Conservation (phyloP, 78 protist species). For the Ministeria vibrans region DNA sequence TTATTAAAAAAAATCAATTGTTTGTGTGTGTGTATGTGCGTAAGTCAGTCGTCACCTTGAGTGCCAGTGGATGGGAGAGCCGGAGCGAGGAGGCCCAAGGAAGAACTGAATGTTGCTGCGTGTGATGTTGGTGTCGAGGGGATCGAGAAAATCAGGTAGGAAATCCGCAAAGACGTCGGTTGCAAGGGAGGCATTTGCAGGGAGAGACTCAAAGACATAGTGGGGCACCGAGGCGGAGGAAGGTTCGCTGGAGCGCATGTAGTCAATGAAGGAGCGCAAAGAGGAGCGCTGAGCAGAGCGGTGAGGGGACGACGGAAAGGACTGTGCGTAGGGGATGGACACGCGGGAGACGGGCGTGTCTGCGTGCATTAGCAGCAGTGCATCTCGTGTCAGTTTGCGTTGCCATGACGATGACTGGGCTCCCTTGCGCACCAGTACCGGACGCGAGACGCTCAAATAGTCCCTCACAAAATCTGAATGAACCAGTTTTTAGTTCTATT, state of each 20-base stretch:
- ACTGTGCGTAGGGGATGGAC: neutral
- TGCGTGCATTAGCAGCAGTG: neutral
- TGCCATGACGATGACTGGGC: neutral
- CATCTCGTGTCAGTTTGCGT: neutral
- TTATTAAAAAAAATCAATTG: neutral
- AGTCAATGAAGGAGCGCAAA: neutral
- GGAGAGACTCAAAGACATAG: neutral
- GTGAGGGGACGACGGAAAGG: neutral
- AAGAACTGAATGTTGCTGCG: neutral
- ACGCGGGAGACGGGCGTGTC: neutral
- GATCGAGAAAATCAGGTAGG: neutral
- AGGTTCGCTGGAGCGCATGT: neutral
- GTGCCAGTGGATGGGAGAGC: neutral
- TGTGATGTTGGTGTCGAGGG: neutral
- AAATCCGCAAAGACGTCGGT: neutral
- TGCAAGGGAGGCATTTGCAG: neutral
- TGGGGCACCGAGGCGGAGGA: neutral
- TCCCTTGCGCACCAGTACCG: neutral
- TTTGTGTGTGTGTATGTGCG: neutral
- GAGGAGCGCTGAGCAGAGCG: neutral
- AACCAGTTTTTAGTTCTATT: neutral
- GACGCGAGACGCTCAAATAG: neutral
- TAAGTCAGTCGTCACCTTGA: neutral
- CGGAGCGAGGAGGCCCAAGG: neutral
- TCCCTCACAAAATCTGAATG: neutral